Percentiles rank a stretch among this genome's conserved stretches.
phyloP scores from a whole-genome alignment of 768 basidiomycete genomes.

The Lentinula edodes region DNA sequence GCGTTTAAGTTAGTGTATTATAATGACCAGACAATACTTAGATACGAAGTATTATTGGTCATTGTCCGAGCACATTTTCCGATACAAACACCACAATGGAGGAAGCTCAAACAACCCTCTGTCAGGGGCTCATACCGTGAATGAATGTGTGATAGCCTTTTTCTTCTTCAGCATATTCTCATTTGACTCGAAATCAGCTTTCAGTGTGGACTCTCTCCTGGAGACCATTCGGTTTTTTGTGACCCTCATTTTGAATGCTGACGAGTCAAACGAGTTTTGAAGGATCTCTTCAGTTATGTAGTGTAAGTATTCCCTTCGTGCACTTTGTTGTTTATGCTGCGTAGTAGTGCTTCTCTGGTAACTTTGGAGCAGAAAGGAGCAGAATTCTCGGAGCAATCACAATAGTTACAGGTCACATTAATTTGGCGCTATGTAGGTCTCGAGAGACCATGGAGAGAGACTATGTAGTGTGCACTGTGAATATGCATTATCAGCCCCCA shows the following conservation, averaged over 20 bases:
- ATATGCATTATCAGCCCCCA: too few species aligned
- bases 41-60: constrained; percentile 60
- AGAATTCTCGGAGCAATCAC: too few species aligned
- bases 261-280: constrained; percentile 38
- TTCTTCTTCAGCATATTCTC: constrained; percentile 4
- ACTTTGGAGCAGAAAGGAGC: too few species aligned
- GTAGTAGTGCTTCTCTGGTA: too few species aligned
- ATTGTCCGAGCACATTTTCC: constrained; percentile 58
- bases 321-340: too few species aligned
- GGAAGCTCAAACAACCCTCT: constrained; percentile 25
- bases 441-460: too few species aligned
- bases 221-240: constrained; percentile 66
- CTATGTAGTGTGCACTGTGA: too few species aligned
- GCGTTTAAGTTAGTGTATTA: neutral
- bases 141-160: constrained; percentile 49
- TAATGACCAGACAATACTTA: constrained; percentile 22
- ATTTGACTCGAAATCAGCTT: constrained; percentile 28
- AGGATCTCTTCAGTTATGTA: neutral
- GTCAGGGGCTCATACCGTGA: constrained; percentile 59
- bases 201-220: constrained; percentile 45
- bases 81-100: constrained; percentile 48
- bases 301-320: too few species aligned
- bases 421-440: too few species aligned
- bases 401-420: too few species aligned
- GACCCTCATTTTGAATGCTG: constrained; percentile 60